Evolutionary conservation across 768 basidiomycete species (phyloP).

Genomic region (Rhizopogon vesiculosus): DNA sequence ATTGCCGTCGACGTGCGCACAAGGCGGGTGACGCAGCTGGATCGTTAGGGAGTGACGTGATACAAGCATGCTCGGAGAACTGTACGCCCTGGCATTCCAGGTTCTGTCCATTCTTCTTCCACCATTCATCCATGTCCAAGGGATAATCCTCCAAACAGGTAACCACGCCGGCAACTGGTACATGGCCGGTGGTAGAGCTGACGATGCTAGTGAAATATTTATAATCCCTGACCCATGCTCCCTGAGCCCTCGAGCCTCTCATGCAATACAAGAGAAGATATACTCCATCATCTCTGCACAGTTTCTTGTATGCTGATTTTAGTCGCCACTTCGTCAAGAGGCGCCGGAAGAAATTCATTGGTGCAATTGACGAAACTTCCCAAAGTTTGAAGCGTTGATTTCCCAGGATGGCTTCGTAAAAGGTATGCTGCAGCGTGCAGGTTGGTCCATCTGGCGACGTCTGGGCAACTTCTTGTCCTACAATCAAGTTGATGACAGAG

Average conservation of each 20-base stretch:
- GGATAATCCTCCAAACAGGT: constrained; percentile 34
- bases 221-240: constrained; percentile 24
- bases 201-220: constrained; percentile 24
- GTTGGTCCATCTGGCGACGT: constrained; percentile 27
- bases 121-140: constrained; percentile 31
- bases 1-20: not conserved
- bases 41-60: constrained; percentile 25
- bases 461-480: constrained; percentile 21
- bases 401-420: constrained; percentile 20
- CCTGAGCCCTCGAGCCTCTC: constrained; percentile 20
- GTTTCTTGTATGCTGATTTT: constrained; percentile 15
- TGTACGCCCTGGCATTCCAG: constrained; percentile 19
- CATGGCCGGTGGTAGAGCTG: constrained; percentile 14
- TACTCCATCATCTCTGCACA: constrained; percentile 28
- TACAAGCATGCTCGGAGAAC: constrained; percentile 27
- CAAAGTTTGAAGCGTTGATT: constrained; percentile 21
- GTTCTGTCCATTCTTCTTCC: constrained; percentile 20
- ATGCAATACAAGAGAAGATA: constrained; percentile 29
- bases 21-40: not conserved
- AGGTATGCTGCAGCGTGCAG: constrained; percentile 28
- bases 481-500: constrained; percentile 5
- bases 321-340: constrained; percentile 11
- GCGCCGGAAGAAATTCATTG: constrained; percentile 15
- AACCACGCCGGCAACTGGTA: constrained; percentile 35
- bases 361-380: constrained; percentile 29